Conservation (phyloP, 345 rosid genomes). For the Carallia brachiata region DNA sequence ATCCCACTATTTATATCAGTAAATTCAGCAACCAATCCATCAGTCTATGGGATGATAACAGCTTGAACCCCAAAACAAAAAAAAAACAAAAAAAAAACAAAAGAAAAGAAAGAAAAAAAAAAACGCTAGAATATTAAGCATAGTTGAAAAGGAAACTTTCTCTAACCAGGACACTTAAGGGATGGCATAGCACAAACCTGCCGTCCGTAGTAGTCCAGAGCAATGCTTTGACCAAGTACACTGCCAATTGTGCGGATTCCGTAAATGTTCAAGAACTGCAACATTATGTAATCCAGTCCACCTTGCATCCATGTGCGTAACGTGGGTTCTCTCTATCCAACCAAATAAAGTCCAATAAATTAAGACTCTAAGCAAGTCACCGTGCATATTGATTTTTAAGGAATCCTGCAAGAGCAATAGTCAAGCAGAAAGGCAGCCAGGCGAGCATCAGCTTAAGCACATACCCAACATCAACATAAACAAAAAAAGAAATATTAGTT, state of each 20-base stretch:
- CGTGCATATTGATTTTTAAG: background rate
- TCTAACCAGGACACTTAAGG: background rate
- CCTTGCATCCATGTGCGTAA: constrained; percentile 84
- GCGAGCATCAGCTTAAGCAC: too few relatives aligned
- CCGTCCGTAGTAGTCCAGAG: constrained; percentile 93
- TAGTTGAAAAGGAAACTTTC: background rate
- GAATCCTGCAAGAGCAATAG: background rate
- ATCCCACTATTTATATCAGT: constrained; percentile 93
- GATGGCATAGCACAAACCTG: constrained; percentile 54
- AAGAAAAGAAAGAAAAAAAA: background rate
- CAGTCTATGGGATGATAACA: constrained; percentile 53
- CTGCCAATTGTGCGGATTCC: constrained; percentile 92
- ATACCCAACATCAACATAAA: too few relatives aligned
- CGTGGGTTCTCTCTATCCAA: constrained; percentile 76
- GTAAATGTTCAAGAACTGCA: constrained; percentile 81
- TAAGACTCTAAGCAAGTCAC: background rate
- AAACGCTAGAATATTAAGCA: background rate
- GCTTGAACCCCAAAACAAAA: background rate
- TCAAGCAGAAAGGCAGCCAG: background rate
- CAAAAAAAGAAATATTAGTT: too few relatives aligned
- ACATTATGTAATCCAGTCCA: constrained; percentile 81
- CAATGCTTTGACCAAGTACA: constrained; percentile 96
- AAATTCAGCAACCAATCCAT: constrained; percentile 95
- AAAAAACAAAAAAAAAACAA: too few relatives aligned
- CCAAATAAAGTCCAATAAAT: constrained; percentile 16